These are phyloP conservation scores for Cryptosporidium sp. DNA, from an alignment of 169 alveolate genomes.

Conservation along the genomic window DNA sequence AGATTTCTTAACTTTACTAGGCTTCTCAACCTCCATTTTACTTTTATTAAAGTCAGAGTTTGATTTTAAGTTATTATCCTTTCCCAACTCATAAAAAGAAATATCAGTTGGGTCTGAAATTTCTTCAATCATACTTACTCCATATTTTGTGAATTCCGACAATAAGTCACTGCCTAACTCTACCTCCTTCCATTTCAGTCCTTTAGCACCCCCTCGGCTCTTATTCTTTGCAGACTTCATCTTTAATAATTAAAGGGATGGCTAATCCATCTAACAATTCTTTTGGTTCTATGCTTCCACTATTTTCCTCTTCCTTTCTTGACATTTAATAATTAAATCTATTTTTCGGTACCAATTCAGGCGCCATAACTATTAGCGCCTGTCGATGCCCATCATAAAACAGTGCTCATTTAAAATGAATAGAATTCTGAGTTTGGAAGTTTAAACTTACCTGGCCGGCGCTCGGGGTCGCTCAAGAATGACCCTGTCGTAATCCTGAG, in stretches of 20 bases:
- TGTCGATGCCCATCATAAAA: conserved; percentile 33
- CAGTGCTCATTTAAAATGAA: conserved; percentile 8
- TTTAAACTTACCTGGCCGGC: conserved; percentile 96
- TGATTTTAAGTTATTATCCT: not conserved
- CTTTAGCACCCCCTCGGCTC: not conserved
- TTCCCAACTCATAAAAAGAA: conserved; percentile 36
- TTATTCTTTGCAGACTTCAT: not conserved
- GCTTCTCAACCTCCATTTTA: not conserved
- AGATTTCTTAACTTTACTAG: not conserved
- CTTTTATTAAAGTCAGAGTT: not conserved
- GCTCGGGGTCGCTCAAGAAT: conserved; percentile 97
- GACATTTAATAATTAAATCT: conserved; percentile 9
- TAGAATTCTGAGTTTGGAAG: too few species aligned
- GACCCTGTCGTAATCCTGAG: conserved; percentile 97
- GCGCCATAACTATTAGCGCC: conserved; percentile 35
- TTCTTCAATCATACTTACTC: conserved; percentile 72
- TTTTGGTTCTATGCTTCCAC: not conserved
- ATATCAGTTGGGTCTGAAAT: conserved; percentile 33
- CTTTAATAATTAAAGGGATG: not conserved
- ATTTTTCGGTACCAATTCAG: conserved; percentile 1
- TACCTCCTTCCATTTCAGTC: conserved; percentile 61
- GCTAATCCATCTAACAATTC: not conserved
- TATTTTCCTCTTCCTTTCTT: conserved; percentile 23
- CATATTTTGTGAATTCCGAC: conserved; percentile 50
- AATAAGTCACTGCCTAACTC: conserved; percentile 17